Evolutionary conservation across 1,284 basidiomycete species (phyloP).

Genomic region (Sporisorium iseilematis-ciliati): DNA sequence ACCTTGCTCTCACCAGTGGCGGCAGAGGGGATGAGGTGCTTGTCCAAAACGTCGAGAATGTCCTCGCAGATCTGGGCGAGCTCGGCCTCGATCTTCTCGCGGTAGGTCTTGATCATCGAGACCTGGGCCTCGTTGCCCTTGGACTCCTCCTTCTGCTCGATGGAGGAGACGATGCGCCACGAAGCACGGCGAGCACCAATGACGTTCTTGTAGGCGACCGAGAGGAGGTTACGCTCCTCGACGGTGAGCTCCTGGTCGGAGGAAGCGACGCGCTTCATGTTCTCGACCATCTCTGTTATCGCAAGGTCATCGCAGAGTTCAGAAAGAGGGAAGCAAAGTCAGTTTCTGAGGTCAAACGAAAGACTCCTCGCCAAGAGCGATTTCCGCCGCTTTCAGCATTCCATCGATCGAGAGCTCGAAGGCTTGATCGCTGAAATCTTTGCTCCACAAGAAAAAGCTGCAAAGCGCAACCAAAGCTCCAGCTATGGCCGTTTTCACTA

Average conservation of each 20-base stretch:
- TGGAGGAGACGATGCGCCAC: slow-evolving; percentile 98
- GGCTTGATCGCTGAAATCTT: not conserved
- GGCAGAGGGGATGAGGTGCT: slow-evolving; percentile 98
- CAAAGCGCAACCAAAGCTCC: not conserved
- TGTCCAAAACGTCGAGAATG: slow-evolving; percentile 97
- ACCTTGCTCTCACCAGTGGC: slow-evolving; percentile 99
- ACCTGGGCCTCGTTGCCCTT: slow-evolving; percentile 99
- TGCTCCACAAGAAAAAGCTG: not conserved
- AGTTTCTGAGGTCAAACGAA: not conserved
- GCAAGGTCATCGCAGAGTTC: not conserved
- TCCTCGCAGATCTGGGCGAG: slow-evolving; percentile 99
- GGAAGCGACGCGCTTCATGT: slow-evolving; percentile 70
- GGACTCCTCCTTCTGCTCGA: slow-evolving; percentile 99
- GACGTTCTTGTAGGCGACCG: slow-evolving; percentile 99
- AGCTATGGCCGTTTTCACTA: slow-evolving; percentile 1
- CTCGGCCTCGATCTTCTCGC: slow-evolving; percentile 96
- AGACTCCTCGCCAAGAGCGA: not conserved
- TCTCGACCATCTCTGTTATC: slow-evolving; percentile 69
- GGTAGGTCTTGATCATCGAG: slow-evolving; percentile 97
- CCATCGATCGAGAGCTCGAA: not conserved
- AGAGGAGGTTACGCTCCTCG: slow-evolving; percentile 98
- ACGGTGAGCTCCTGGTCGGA: slow-evolving; percentile 83
- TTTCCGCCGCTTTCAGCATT: not conserved
- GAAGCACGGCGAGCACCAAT: slow-evolving; percentile 98
- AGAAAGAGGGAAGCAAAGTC: slow-evolving; percentile 4